Percentiles rank a stretch among this genome's conserved stretches.
Evolutionary conservation across 2,329 filamentous ascomycete species (phyloP).

Genomic region (Cladophialophora exuberans): DNA sequence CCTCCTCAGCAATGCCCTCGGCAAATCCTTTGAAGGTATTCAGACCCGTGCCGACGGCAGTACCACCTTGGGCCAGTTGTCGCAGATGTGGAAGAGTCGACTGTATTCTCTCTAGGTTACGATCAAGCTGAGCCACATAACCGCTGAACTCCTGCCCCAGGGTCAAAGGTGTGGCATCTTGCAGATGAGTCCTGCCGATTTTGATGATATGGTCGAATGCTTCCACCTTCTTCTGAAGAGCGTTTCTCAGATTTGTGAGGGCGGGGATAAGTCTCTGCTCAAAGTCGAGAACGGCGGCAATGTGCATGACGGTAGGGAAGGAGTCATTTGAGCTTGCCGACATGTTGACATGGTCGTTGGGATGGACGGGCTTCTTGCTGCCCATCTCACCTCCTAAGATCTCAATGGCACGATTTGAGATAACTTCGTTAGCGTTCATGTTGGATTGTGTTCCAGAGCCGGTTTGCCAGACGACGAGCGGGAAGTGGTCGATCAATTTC

Average conservation of each 20-base stretch:
- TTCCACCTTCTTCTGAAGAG: conserved; percentile 85
- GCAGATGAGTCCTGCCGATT: conserved; percentile 96
- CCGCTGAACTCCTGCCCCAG: conserved; percentile 97
- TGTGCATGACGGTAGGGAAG: conserved; percentile 99
- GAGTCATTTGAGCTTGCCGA: conserved; percentile 98
- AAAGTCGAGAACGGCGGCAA: conserved; percentile 91
- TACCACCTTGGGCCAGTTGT: conserved; percentile 90
- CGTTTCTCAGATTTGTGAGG: conserved; percentile 77
- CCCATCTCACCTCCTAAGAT: conserved; percentile 93
- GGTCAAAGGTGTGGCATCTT: conserved; percentile 94
- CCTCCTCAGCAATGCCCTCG: conserved; percentile 87
- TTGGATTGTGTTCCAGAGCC: conserved; percentile 98
- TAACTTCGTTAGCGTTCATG: conserved; percentile 99
- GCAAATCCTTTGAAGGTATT: conserved; percentile 98
- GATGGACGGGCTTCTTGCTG: conserved; percentile 97
- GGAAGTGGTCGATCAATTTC: conserved; percentile 96
- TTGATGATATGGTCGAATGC: conserved; percentile 96
- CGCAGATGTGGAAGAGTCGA: conserved; percentile 80
- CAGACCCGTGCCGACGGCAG: conserved; percentile 93
- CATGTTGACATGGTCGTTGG: conserved; percentile 99
- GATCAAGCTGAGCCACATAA: conserved; percentile 92
- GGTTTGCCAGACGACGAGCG: conserved; percentile 98
- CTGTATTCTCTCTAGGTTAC: conserved; percentile 85
- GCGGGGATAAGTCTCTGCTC: conserved; percentile 83
- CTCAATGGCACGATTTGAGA: conserved; percentile 98